Evolutionary conservation across 345 rosid species (phyloP).

Genomic region (Cardamine resedifolia): DNA sequence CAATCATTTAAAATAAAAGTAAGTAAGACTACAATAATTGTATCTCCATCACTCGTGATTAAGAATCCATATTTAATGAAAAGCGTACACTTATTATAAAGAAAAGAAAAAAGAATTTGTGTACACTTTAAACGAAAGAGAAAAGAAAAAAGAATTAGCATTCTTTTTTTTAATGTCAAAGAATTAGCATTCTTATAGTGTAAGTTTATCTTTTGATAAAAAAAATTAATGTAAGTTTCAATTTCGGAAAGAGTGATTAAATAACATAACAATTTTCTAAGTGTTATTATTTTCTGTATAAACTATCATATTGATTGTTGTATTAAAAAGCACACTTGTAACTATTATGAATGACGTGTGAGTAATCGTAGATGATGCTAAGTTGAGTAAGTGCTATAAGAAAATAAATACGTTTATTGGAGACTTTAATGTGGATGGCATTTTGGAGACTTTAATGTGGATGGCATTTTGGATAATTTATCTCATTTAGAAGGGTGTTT

Average conservation of each 20-base stretch:
- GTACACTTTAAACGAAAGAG: background rate
- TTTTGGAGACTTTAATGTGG: constrained; percentile 2
- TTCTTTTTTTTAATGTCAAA: too few relatives aligned
- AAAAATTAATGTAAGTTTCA: background rate
- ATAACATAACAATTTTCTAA: background rate
- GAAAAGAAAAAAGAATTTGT: background rate
- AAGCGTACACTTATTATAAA: background rate
- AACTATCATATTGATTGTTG: too few relatives aligned
- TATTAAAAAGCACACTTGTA: background rate
- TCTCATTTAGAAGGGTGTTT: constrained; percentile 2
- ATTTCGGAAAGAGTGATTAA: background rate
- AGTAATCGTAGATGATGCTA: background rate
- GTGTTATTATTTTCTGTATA: background rate
- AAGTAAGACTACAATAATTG: constrained; percentile 18
- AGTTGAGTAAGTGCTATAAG: background rate
- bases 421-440: constrained; percentile 24
- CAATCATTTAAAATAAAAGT: too few relatives aligned
- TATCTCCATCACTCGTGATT: constrained; percentile 3
- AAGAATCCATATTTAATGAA: background rate
- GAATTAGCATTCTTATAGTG: background rate
- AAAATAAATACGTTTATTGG: constrained; percentile 4
- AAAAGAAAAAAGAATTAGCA: background rate
- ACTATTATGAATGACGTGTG: background rate
- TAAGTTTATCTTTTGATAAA: background rate
- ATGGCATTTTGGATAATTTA: constrained; percentile 18